phyloP scores from a whole-genome alignment of 805 yeast species.

The Lipomyces yamadae region DNA sequence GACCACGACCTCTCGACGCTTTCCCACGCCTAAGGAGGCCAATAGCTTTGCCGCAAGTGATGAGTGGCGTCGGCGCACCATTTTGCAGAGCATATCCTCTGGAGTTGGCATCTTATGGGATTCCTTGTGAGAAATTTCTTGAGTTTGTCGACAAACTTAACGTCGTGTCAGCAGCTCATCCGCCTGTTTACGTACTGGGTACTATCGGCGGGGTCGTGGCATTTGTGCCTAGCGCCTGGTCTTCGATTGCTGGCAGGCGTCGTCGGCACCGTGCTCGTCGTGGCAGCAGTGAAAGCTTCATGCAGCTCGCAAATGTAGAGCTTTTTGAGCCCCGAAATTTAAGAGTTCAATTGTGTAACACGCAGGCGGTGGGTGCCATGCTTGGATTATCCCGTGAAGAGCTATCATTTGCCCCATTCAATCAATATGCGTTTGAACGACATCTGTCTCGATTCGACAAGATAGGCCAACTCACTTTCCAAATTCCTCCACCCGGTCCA shows the following conservation, averaged over 20 bases:
- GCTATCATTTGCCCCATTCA: not conserved
- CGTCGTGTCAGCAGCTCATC: not conserved
- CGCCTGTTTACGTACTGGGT: not conserved
- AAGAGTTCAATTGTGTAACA: not conserved
- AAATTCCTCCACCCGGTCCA: not conserved
- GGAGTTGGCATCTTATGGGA: not conserved
- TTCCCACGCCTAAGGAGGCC: not conserved
- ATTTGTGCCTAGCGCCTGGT: not conserved
- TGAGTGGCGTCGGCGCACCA: not conserved
- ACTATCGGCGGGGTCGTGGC: not conserved
- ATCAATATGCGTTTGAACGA: not conserved
- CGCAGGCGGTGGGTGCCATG: not conserved
- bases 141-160: not conserved
- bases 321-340: not conserved
- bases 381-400: not conserved
- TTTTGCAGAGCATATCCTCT: not conserved
- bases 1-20: not conserved
- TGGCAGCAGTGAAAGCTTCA: not conserved
- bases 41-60: not conserved
- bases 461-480: not conserved
- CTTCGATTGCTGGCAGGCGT: not conserved
- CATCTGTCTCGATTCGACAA: not conserved
- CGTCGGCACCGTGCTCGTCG: too few species aligned
- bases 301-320: not conserved
- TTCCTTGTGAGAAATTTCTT: not conserved